A percentile compares a stretch with the other conserved stretches of the same genome.
Evolutionary conservation across 2,329 filamentous ascomycete genomes (phyloP).

Genomic region (Catunica adiposa): DNA sequence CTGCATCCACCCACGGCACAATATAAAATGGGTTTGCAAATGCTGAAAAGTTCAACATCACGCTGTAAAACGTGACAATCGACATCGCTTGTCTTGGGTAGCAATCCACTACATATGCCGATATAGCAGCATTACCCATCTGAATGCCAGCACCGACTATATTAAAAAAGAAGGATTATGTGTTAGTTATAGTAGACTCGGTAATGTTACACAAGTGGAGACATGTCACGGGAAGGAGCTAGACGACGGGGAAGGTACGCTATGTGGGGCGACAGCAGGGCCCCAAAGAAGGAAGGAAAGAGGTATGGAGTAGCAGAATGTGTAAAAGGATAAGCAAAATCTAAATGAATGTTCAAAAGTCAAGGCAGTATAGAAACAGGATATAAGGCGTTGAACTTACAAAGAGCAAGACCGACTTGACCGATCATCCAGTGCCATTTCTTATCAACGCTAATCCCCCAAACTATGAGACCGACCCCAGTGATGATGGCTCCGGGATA

Average conservation of each 20-base stretch:
- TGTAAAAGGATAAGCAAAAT: background rate
- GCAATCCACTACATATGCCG: constrained; percentile 36
- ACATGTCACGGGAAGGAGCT: background rate
- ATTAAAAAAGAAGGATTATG: background rate
- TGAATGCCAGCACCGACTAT: constrained; percentile 37
- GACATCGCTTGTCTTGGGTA: constrained; percentile 39
- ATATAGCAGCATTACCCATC: constrained; percentile 37
- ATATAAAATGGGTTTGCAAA: constrained; percentile 34
- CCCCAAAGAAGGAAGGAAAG: background rate
- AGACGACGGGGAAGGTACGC: background rate
- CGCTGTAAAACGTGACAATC: constrained; percentile 36
- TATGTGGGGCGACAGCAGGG: background rate
- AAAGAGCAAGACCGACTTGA: constrained; percentile 38
- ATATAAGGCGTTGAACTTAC: constrained; percentile 20
- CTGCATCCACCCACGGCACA: constrained; percentile 27
- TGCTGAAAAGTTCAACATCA: constrained; percentile 34
- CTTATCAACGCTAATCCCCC: constrained; percentile 37
- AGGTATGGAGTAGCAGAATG: background rate
- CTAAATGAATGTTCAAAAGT: background rate
- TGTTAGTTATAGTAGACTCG: background rate
- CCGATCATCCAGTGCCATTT: constrained; percentile 40
- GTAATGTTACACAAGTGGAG: background rate
- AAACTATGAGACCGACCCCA: constrained; percentile 33
- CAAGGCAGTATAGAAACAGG: background rate
- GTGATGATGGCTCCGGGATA: constrained; percentile 35